Evolutionary conservation across 371 early-diverging fungal genomes (phyloP).

Genomic region (Actinomortierella wolfii): DNA sequence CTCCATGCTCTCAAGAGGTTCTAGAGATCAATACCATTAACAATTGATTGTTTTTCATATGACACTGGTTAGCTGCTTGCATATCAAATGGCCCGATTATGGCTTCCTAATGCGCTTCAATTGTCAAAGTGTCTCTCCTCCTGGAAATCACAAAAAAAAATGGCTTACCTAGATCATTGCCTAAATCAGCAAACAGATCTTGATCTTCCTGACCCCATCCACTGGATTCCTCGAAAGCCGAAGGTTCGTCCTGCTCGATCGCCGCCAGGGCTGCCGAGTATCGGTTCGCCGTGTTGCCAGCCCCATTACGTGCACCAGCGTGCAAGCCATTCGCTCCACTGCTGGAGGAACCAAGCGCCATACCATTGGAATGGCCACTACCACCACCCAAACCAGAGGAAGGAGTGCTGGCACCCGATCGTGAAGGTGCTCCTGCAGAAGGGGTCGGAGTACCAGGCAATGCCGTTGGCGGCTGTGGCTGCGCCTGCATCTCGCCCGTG

Average conservation of each 20-base stretch:
- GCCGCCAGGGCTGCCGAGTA: constrained; percentile 44
- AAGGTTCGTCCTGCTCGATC: constrained; percentile 29
- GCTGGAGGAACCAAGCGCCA: not conserved
- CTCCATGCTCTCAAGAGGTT: constrained; percentile 32
- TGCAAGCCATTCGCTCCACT: constrained; percentile 20
- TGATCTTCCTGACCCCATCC: constrained; percentile 43
- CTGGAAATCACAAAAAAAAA: no score
- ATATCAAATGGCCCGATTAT: no score
- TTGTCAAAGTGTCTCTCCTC: no score
- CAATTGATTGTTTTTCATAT: no score
- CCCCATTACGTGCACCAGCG: constrained; percentile 3
- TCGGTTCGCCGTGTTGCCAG: constrained; percentile 33
- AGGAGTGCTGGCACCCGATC: constrained; percentile 20
- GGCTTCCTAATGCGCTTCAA: no score
- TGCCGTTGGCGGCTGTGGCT: constrained; percentile 19
- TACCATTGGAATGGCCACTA: constrained; percentile 16
- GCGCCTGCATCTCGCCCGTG: constrained; percentile 45
- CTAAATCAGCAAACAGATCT: constrained; percentile 35
- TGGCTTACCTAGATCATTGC: not conserved
- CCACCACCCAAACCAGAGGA: constrained; percentile 17
- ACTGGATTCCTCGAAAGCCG: constrained; percentile 2
- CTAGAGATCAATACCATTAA: constrained; percentile 3
- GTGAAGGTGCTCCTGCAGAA: constrained; percentile 11
- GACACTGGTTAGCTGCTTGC: no score
- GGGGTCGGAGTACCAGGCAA: constrained; percentile 12